Conservation (phyloP, 192 early-diverging fungal species). For the Dispira parvispora region DNA sequence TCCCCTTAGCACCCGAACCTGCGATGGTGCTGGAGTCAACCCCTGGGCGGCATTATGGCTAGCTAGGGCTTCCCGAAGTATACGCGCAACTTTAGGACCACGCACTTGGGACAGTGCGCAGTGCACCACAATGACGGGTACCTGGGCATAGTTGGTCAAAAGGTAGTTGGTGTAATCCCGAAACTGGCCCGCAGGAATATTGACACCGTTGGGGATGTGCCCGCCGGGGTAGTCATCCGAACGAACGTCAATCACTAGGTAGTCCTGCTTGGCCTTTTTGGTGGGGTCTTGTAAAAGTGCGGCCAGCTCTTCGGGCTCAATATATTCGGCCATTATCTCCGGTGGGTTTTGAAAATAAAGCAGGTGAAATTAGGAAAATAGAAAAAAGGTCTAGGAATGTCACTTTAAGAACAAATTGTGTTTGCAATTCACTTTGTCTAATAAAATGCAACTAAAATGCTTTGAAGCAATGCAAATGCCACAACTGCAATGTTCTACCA, state of each 20-base stretch:
- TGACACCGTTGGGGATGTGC: slow-evolving; percentile 60
- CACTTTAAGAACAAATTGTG: too few species aligned
- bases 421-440: too few species aligned
- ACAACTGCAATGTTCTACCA: too few species aligned
- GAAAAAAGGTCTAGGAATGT: too few species aligned
- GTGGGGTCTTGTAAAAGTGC: slow-evolving; percentile 36
- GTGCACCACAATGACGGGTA: slow-evolving; percentile 65
- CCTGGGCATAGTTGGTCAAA: slow-evolving; percentile 31
- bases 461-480: too few species aligned
- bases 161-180: slow-evolving; percentile 22
- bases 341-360: too few species aligned
- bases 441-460: too few species aligned
- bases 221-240: slow-evolving; percentile 42
- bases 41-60: slow-evolving; percentile 10
- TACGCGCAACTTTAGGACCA: slow-evolving; percentile 53
- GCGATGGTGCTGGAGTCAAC: slow-evolving; percentile 16
- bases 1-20: slow-evolving; percentile 39
- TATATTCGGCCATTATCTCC: slow-evolving; percentile 1
- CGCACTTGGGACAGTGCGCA: slow-evolving; percentile 75
- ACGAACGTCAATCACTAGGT: slow-evolving; percentile 58
- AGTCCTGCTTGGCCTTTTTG: slow-evolving; percentile 42
- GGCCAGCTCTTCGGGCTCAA: slow-evolving; percentile 27
- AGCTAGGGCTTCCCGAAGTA: slow-evolving; percentile 32
- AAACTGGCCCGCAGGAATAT: slow-evolving; percentile 54
- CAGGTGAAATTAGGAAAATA: too few species aligned